Conservation (phyloP, 805 yeast genomes). For the Zygosaccharomyces rouxii region DNA sequence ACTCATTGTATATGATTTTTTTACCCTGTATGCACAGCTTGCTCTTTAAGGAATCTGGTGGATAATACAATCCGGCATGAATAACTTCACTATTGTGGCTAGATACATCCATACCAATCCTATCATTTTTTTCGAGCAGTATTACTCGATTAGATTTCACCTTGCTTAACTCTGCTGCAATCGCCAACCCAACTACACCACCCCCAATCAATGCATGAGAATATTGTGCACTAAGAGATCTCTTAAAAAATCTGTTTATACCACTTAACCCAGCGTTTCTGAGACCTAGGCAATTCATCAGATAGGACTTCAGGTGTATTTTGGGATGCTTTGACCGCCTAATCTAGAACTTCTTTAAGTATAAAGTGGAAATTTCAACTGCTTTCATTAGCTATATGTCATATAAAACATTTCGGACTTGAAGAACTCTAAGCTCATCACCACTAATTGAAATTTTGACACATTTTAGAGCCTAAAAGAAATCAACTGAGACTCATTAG, state of each 20-base stretch:
- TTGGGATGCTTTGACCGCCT: background rate
- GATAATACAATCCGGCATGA: constrained; percentile 87
- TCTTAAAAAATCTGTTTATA: background rate
- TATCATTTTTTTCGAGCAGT: constrained; percentile 62
- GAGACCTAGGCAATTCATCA: background rate
- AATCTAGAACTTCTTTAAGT: background rate
- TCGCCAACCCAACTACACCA: constrained; percentile 79
- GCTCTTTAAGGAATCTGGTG: constrained; percentile 61
- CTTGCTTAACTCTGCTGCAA: constrained; percentile 63
- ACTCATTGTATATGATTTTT: constrained; percentile 52
- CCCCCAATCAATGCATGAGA: constrained; percentile 78
- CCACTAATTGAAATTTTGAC: background rate
- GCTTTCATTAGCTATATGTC: background rate
- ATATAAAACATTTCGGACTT: background rate
- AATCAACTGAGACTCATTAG: background rate
- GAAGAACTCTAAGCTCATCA: background rate
- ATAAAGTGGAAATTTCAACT: background rate
- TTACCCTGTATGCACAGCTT: constrained; percentile 73
- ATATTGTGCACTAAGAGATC: constrained; percentile 40
- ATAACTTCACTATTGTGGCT: constrained; percentile 90
- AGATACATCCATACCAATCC: constrained; percentile 75
- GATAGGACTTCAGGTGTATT: background rate
- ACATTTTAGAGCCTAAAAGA: background rate
- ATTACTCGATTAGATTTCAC: constrained; percentile 48
- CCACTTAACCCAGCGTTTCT: background rate